Conservation (phyloP, 164 flowering plant species). For the Malania oleifera region DNA sequence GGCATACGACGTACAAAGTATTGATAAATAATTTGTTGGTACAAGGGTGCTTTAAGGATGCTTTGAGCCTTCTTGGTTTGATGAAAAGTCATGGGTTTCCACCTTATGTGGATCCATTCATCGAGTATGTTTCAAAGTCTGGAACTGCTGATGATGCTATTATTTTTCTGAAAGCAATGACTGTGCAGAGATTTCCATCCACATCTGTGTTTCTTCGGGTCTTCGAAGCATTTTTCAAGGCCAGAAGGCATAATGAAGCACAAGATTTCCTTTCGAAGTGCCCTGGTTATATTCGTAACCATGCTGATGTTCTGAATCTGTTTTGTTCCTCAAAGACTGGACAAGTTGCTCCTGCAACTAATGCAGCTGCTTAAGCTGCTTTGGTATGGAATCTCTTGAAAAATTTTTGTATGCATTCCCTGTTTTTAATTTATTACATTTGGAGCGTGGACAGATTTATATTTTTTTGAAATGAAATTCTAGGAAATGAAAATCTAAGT, state of each 20-base stretch:
- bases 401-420: conserved; percentile 7
- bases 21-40: conserved; percentile 44
- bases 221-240: conserved; percentile 59
- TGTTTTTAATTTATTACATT: background rate
- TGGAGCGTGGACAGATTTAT: conserved; percentile 7
- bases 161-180: conserved; percentile 46
- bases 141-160: conserved; percentile 70
- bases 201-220: conserved; percentile 42
- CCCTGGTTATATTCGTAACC: conserved; percentile 52
- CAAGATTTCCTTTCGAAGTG: conserved; percentile 59
- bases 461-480: too few relatives aligned
- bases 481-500: background rate
- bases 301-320: conserved; percentile 76
- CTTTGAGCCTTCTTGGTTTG: conserved; percentile 41
- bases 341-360: conserved; percentile 18
- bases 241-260: conserved; percentile 55
- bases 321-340: conserved; percentile 37
- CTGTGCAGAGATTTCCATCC: conserved; percentile 53
- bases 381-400: conserved; percentile 7
- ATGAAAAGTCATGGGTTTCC: conserved; percentile 75
- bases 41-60: conserved; percentile 49
- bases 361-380: conserved; percentile 28
- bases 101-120: conserved; percentile 57
- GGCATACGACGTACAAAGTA: conserved; percentile 54
- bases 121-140: conserved; percentile 41